These are phyloP conservation scores for Elaeis oleifera DNA, from an alignment of 202 grass and related monocot genomes.

Conservation along the genomic window DNA sequence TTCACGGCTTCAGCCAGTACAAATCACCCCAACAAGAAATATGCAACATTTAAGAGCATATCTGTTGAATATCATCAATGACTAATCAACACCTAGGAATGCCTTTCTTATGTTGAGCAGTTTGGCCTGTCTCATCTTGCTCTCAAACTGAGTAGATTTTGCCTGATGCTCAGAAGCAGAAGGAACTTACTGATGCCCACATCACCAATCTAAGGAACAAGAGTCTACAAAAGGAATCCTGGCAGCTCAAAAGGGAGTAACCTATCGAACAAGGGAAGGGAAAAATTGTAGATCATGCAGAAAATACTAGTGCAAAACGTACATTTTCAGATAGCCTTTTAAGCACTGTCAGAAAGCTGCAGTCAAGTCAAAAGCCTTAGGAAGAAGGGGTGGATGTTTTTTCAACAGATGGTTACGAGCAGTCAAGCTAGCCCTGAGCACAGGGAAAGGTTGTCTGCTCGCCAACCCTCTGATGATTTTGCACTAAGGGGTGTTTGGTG, in stretches of 20 bases:
- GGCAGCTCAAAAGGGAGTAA: slow-evolving; percentile 5
- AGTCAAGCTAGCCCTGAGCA: slow-evolving; percentile 11
- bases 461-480: slow-evolving; percentile 9
- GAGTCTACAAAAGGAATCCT: slow-evolving; percentile 42
- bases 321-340: slow-evolving; percentile 38
- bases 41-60: slow-evolving; percentile 64
- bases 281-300: slow-evolving; percentile 15
- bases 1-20: no score
- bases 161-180: slow-evolving; percentile 67
- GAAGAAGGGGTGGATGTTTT: slow-evolving; percentile 57
- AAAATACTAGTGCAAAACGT: slow-evolving; percentile 25
- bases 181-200: slow-evolving; percentile 65
- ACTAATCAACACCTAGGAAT: slow-evolving; percentile 51
- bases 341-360: slow-evolving; percentile 54
- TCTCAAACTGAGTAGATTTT: slow-evolving; percentile 62
- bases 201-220: slow-evolving; percentile 38
- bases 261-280: slow-evolving; percentile 13
- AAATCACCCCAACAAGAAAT: no score
- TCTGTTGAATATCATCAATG: slow-evolving; percentile 68
- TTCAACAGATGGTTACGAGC: slow-evolving; percentile 61
- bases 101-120: slow-evolving; percentile 80
- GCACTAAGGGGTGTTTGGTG: slow-evolving; percentile 58
- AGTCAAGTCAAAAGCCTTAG: slow-evolving; percentile 40
- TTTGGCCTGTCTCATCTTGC: slow-evolving; percentile 71
- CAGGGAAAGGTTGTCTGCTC: background rate